Evolutionary conservation across 108 stramenopile genomes (phyloP).

Genomic region (Skeletonema menzelii): DNA sequence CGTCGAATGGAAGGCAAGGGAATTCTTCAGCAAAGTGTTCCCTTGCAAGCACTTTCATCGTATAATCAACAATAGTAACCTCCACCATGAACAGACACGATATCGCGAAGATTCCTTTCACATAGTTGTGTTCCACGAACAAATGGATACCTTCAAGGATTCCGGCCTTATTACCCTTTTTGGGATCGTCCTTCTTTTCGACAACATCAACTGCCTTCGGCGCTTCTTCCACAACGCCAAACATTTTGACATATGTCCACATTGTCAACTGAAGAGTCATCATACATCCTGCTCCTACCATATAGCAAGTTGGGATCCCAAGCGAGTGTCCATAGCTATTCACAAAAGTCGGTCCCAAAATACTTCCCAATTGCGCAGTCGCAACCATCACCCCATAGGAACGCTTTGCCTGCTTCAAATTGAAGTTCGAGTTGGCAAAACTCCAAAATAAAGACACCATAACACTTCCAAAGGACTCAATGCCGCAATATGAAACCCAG

Average conservation of each 20-base stretch:
- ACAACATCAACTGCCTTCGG: constrained; percentile 26
- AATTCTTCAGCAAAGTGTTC: constrained; percentile 83
- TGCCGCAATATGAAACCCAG: constrained; percentile 95
- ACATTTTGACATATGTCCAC: constrained; percentile 83
- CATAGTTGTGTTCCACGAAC: constrained; percentile 92
- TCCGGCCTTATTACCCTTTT: constrained; percentile 77
- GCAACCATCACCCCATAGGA: constrained; percentile 96
- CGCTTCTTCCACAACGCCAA: constrained; percentile 53
- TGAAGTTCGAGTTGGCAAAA: constrained; percentile 92
- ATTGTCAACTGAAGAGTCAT: constrained; percentile 89
- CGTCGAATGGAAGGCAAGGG: constrained; percentile 64
- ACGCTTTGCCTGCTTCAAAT: constrained; percentile 91
- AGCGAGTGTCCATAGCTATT: constrained; percentile 60
- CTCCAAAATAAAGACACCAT: constrained; percentile 96
- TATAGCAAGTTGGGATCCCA: constrained; percentile 80
- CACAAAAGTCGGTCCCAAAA: constrained; percentile 93
- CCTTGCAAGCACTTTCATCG: constrained; percentile 94
- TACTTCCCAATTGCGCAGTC: constrained; percentile 91
- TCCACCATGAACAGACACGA: constrained; percentile 98
- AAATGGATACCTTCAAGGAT: constrained; percentile 92
- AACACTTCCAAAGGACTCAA: constrained; percentile 95
- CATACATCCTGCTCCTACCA: constrained; percentile 86
- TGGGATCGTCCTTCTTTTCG: constrained; percentile 47
- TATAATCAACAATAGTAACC: constrained; percentile 97
- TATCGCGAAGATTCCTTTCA: constrained; percentile 97